These are phyloP conservation scores for Penicillium parvum DNA, from an alignment of 495 filamentous ascomycete species.

Conservation along the genomic window DNA sequence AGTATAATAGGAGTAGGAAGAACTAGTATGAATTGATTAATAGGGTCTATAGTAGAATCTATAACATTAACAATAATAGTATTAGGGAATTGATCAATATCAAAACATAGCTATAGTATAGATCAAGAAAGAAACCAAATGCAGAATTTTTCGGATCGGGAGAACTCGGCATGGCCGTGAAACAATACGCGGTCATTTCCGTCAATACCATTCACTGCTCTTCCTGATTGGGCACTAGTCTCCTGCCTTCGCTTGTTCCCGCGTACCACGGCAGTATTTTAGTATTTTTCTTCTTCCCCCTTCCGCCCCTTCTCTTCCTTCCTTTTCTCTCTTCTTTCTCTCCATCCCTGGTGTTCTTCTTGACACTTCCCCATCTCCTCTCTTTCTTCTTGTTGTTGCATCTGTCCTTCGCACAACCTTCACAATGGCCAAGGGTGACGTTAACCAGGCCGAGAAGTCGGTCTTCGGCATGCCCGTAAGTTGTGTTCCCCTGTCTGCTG, in stretches of 20 bases:
- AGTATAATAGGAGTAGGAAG: too few species aligned
- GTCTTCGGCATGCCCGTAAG: conserved; percentile 82
- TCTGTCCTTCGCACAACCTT: conserved; percentile 40
- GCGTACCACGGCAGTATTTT: conserved; percentile 43
- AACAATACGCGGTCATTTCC: conserved; percentile 12
- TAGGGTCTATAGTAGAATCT: too few species aligned
- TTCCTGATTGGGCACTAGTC: conserved; percentile 33
- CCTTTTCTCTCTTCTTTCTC: conserved; percentile 30
- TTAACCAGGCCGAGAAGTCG: conserved; percentile 62
- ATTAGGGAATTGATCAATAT: too few species aligned
- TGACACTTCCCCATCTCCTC: conserved; percentile 41
- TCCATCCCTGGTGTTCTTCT: conserved; percentile 39
- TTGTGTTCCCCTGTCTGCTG: conserved; percentile 11
- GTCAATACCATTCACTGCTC: conserved; percentile 9
- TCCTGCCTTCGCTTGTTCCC: conserved; percentile 39
- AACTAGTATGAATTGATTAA: too few species aligned
- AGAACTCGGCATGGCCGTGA: conserved; percentile 38
- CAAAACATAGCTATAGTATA: background rate
- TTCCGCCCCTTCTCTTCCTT: conserved; percentile 32
- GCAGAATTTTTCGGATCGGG: conserved; percentile 37
- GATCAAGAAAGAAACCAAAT: background rate
- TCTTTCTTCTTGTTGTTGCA: conserved; percentile 37
- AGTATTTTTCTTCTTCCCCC: conserved; percentile 39
- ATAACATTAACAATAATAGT: too few species aligned
- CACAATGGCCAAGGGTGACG: conserved; percentile 49